Conservation (phyloP, 1,139 yeast species). For the Hyphopichia burtonii region DNA sequence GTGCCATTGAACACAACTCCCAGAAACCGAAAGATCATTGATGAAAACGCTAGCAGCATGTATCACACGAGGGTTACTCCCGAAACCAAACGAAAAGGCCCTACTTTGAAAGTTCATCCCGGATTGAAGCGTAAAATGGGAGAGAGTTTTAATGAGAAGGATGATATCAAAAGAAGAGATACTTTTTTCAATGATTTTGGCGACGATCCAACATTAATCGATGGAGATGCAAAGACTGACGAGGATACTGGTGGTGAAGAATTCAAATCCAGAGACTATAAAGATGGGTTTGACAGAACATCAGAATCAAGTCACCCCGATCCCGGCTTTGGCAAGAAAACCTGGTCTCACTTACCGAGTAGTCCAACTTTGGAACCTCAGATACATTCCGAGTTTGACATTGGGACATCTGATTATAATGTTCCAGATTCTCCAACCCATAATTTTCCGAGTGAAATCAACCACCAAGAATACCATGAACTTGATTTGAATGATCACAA, state of each 20-base stretch:
- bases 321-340: background rate
- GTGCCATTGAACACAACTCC: conserved; percentile 35
- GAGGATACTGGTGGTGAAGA: conserved; percentile 9
- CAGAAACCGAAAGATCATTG: conserved; percentile 30
- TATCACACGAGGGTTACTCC: conserved; percentile 32
- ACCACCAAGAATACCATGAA: conserved; percentile 5
- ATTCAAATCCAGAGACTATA: background rate
- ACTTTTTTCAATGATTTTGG: conserved; percentile 10
- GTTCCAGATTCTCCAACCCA: conserved; percentile 28
- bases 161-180: conserved; percentile 40
- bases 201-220: conserved; percentile 7
- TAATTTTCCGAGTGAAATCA: conserved; percentile 10
- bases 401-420: conserved; percentile 18
- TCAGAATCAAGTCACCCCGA: no score
- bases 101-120: conserved; percentile 27
- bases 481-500: background rate
- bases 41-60: conserved; percentile 39
- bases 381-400: conserved; percentile 28
- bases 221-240: conserved; percentile 17
- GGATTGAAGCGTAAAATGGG: conserved; percentile 46
- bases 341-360: conserved; percentile 22
- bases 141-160: conserved; percentile 46
- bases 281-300: no score
- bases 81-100: conserved; percentile 14
- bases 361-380: conserved; percentile 29